Evolutionary conservation across 1,139 yeast species (phyloP), one percentile per base, ranked within the genome.

Genomic region (Diutina rugosa): DNA sequence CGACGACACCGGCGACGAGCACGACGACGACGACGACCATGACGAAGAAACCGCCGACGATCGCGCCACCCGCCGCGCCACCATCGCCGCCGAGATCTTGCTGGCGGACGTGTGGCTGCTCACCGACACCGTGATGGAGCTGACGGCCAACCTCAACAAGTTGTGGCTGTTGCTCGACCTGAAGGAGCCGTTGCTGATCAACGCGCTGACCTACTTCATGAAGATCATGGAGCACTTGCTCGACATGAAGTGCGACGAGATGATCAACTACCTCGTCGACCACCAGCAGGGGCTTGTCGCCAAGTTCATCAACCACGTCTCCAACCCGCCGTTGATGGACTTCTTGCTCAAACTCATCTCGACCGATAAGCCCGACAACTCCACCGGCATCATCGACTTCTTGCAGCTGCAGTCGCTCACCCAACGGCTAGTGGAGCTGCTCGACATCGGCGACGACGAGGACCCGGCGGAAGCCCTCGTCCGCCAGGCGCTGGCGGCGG

Each of bases 71-170:
- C 78, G 91, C 61, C 78, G 90, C 64, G 95, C 97, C 4, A 87
- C 90, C 56, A 80, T 91, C 60, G 93, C 97, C 4, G 89, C 97
- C 1, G 99, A 95, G 67, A 86, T 93, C 52, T 75, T 93, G 51
- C 83, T 93, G 57, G 90, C 95, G 4, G 98, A 93, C 66, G 95
- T 90, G 7, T 93, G 97, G 97, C 87, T 96, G 4, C 77, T 95
- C 46, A 88, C 97, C 4, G 97, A 93, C 63, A 85, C 96, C 0
- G 85, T 93, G 55, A 86, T 93, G 86, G 95, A 88, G 63, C 81
- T 84, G 58, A 76, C 81, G 2, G 77, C 75, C 21, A 76, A 88
- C 56, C 70, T 95, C 61, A 81, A 81, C 59, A 82, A 79, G 64
- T 73, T 93, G 57, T 93, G 99, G 99, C 71, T 81, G 30, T 76